phyloP scores from a whole-genome alignment of 805 yeast genomes.

The Kodamaea hsintzibuensis region DNA sequence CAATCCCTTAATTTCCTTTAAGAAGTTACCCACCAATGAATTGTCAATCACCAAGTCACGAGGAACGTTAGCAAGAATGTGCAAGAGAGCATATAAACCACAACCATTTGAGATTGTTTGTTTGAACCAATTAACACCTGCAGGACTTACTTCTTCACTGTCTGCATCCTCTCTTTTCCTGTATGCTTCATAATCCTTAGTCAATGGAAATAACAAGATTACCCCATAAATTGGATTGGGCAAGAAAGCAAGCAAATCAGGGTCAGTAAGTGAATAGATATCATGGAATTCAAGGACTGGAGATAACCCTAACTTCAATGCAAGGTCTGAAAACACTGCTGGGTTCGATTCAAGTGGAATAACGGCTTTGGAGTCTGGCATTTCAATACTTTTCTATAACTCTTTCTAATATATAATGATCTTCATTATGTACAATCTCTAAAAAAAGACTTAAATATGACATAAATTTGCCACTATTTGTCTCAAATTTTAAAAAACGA shows the following conservation, averaged over 20 bases:
- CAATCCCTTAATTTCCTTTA: slow-evolving; percentile 19
- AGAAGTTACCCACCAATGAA: slow-evolving; percentile 27
- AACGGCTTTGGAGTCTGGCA: slow-evolving; percentile 39
- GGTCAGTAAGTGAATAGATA: slow-evolving; percentile 81
- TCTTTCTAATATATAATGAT: too few species aligned
- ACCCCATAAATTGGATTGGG: slow-evolving; percentile 81
- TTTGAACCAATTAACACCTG: slow-evolving; percentile 67
- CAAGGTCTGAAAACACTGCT: slow-evolving; percentile 70
- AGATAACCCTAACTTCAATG: slow-evolving; percentile 65
- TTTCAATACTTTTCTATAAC: background rate
- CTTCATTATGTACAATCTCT: too few species aligned
- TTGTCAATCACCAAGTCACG: slow-evolving; percentile 43
- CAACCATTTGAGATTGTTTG: slow-evolving; percentile 89
- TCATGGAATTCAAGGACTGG: slow-evolving; percentile 68
- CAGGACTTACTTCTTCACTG: slow-evolving; percentile 27
- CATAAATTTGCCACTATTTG: too few species aligned
- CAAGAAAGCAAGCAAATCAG: slow-evolving; percentile 73
- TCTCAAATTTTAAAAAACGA: too few species aligned
- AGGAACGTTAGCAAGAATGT: slow-evolving; percentile 51
- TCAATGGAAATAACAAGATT: slow-evolving; percentile 80
- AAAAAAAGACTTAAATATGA: too few species aligned
- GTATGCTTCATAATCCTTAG: slow-evolving; percentile 57
- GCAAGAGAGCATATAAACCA: slow-evolving; percentile 87
- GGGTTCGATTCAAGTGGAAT: slow-evolving; percentile 94
- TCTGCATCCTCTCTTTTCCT: slow-evolving; percentile 42